Percentiles rank a stretch among this genome's conserved stretches.
Conservation (phyloP, 345 rosid species). For the Ceriops zippeliana region DNA sequence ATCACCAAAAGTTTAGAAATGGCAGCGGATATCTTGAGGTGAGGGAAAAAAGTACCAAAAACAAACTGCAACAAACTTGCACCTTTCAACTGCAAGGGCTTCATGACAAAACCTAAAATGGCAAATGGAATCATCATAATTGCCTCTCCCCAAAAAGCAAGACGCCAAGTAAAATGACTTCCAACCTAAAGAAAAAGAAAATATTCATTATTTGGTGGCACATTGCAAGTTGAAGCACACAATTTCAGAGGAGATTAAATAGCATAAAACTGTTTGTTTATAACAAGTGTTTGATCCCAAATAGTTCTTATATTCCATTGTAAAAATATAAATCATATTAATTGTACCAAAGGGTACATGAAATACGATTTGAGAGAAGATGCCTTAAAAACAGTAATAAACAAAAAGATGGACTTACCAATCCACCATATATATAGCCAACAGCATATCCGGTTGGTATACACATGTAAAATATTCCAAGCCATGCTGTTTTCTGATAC, state of each 20-base stretch:
- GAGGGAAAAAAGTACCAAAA: background rate
- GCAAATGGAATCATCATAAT: slow-evolving; percentile 87
- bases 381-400: background rate
- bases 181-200: slow-evolving; percentile 57
- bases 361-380: slow-evolving; percentile 3
- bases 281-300: background rate
- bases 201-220: slow-evolving; percentile 4
- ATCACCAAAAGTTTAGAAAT: slow-evolving; percentile 26
- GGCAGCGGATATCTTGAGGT: slow-evolving; percentile 5
- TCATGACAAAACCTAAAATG: slow-evolving; percentile 68
- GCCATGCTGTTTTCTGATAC: slow-evolving; percentile 83
- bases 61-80: slow-evolving; percentile 6
- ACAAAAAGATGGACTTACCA: slow-evolving; percentile 44
- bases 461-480: slow-evolving; percentile 91
- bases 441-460: slow-evolving; percentile 87
- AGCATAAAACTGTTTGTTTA: background rate
- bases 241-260: slow-evolving; percentile 2
- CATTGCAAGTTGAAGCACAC: background rate
- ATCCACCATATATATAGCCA: slow-evolving; percentile 90
- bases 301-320: background rate
- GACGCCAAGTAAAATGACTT: slow-evolving; percentile 63
- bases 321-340: background rate
- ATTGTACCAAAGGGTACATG: background rate
- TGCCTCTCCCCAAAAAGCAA: slow-evolving; percentile 91
- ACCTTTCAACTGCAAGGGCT: slow-evolving; percentile 93